Evolutionary conservation across 345 rosid species (phyloP), one percentile per base, ranked within the genome.

Genomic region (Citropsis articulata): DNA sequence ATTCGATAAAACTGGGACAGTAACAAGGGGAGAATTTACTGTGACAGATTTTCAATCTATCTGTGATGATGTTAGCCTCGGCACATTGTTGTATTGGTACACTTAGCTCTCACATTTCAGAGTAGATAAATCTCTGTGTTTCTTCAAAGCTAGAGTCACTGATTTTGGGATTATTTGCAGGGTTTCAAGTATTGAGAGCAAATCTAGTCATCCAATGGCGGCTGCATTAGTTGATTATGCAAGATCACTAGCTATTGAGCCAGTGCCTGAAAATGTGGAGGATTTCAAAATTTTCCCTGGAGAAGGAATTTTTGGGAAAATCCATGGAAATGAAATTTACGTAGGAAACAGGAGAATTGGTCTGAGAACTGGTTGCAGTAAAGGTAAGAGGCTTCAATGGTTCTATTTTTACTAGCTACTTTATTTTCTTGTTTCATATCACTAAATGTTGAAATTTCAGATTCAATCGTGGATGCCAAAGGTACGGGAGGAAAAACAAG

Each of bases 201-300:
- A 94, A 77, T 94, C 99, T 18, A 89, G 97, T 71, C 99, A 96
- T 88, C 99, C 98, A 63, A 88, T 91, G 93, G 98, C 99, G 30
- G 79, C 86, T 45, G 84, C 97, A 30, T 82, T 96, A 55, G 88
- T 94, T 48, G 93, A 85, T 30, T 85, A 90, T 78, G 99, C 84
- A 25, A 88, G 83, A 80, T 84, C 88, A 2, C 69, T 69, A 42
- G 88, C 92, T 16, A 36, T 94, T 13, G 90, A 88, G 80, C 92
- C 99, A 27, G 87, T 81, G 38, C 95, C 98, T 25, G 97, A 90
- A 56, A 79, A 79, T 5, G 98, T 96, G 0, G 84, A 81, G 69
- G 86, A 92, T 4, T 96, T 83, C 77, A 88, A 89, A 19, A 96
- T 85, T 79, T 91, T 85, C 63, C 98, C 99, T 0, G 99, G 99